These are phyloP conservation scores for Dioszegia crocea DNA, from an alignment of 768 basidiomycete genomes.

Conservation along the genomic window DNA sequence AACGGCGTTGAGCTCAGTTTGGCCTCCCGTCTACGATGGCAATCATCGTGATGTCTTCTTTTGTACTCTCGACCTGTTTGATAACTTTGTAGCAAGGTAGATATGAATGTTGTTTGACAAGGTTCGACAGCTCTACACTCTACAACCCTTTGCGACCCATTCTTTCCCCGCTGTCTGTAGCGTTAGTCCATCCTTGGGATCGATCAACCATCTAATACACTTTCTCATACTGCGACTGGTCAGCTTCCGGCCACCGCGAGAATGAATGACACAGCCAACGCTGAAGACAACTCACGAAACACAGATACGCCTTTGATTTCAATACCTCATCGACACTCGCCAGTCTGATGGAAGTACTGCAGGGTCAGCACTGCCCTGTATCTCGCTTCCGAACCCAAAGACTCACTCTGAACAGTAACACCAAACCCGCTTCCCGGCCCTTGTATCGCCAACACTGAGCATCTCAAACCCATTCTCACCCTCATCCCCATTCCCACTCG, in stretches of 20 bases:
- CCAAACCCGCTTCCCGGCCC: conserved; percentile 61
- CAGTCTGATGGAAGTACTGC: conserved; percentile 65
- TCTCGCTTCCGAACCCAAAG: neutral
- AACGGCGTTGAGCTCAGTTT: too few species aligned
- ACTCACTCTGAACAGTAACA: conserved; percentile 77
- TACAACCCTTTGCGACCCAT: too few species aligned
- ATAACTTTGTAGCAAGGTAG: too few species aligned
- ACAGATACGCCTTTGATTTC: conserved; percentile 85
- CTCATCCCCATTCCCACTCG: neutral
- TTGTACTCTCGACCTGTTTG: too few species aligned
- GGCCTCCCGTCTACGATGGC: too few species aligned
- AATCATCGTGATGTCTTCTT: too few species aligned
- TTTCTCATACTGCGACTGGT: conserved; percentile 2
- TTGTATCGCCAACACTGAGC: neutral
- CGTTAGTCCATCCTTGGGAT: neutral
- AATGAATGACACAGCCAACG: neutral
- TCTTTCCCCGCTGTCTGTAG: too few species aligned
- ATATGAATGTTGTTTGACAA: too few species aligned
- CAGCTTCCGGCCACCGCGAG: neutral
- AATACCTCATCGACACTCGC: conserved; percentile 82
- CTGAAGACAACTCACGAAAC: conserved; percentile 56
- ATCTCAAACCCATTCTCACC: conserved; percentile 28
- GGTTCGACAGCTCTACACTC: too few species aligned
- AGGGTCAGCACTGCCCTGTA: neutral
- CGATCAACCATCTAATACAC: neutral